These are phyloP conservation scores for Mortierella sp. DNA, from an alignment of 371 early-diverging fungal species.

Conservation along the genomic window DNA sequence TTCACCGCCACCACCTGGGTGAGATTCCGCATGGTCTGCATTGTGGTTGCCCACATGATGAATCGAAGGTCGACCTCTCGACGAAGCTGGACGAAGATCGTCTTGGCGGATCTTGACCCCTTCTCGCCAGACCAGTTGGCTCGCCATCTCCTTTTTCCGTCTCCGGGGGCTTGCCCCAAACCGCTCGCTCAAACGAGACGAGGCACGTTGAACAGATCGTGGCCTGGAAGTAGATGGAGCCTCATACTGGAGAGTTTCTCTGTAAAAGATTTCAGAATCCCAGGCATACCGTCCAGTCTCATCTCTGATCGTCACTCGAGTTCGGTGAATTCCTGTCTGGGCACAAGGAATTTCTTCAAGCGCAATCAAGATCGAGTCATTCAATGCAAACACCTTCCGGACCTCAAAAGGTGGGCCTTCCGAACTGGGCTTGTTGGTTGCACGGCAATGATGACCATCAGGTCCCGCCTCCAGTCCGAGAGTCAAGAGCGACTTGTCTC, in stretches of 20 bases:
- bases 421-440: background rate
- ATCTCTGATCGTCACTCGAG: conserved; percentile 76
- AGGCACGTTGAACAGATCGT: conserved; percentile 23
- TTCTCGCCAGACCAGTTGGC: conserved; percentile 44
- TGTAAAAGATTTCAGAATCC: conserved; percentile 77
- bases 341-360: conserved; percentile 40
- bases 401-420: conserved; percentile 6
- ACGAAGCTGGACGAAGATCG: conserved; percentile 2
- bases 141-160: conserved; percentile 41
- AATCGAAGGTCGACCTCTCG: background rate
- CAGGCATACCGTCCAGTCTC: conserved; percentile 83
- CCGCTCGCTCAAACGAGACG: conserved; percentile 39
- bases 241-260: conserved; percentile 42
- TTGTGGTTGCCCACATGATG: too few relatives aligned
- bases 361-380: conserved; percentile 53
- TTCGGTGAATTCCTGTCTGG: conserved; percentile 43
- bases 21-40: too few relatives aligned
- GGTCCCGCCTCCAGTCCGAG: conserved; percentile 12
- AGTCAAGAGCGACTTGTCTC: conserved; percentile 10
- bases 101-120: conserved; percentile 37
- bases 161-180: conserved; percentile 24
- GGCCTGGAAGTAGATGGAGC: conserved; percentile 1
- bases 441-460: background rate
- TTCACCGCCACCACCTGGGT: too few relatives aligned
- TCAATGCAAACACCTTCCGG: conserved; percentile 51